Base-by-base conservation (phyloP, 306 rosid species). In the Macrotyloma uniflorum region DNA sequence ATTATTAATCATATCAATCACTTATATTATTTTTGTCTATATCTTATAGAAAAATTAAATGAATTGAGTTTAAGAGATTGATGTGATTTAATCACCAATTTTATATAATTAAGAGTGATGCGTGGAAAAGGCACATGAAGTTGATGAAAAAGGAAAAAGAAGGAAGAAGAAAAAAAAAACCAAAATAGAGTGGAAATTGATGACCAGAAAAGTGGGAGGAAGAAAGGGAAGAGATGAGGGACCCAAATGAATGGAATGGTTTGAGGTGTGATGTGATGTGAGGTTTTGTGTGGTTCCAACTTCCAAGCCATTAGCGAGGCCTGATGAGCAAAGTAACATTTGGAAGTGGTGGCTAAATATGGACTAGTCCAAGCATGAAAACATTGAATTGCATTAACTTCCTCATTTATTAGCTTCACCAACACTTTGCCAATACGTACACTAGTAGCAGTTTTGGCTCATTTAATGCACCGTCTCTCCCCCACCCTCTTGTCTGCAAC, bases 401-500 rank as follows among this genome's bases (percentile, higher is more conserved):
- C 80, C 77, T 83, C 93, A 92, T 86, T 92, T 88, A 90, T 40
- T 90, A 93, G 46, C 50, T 77, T 83, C 95, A 92, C 90, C 97
- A 67, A 87, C 82, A 61, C 84, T 59, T 22, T 28, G 81, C 80
- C 84, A 74, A 77, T 35, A 20, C 80, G 51, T 36, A 76, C 89
- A 86, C 86, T 87, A 84, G 67, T 28, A 63, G 87, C 88, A 80
- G 87, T 90, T 92, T 80, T 70, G n/a, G 83, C 11, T 69, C 88
- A 88, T 92, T 92, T 78, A 90, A 77, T 80, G 86, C 90, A 38
- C 79, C 69, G 28, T 83, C 82, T 53, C 57, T 71, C 51, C 61
- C 47, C 36, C 70, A 18, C 8, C 45, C 40, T 79, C 75, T 64
- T 79, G 70, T 80, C 86, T 82, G 66, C 81, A 49, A 46, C 86